Evolutionary conservation across 2,329 filamentous ascomycete species (phyloP), one percentile per base, ranked within the genome.

Genomic region (Colletotrichum navitas): DNA sequence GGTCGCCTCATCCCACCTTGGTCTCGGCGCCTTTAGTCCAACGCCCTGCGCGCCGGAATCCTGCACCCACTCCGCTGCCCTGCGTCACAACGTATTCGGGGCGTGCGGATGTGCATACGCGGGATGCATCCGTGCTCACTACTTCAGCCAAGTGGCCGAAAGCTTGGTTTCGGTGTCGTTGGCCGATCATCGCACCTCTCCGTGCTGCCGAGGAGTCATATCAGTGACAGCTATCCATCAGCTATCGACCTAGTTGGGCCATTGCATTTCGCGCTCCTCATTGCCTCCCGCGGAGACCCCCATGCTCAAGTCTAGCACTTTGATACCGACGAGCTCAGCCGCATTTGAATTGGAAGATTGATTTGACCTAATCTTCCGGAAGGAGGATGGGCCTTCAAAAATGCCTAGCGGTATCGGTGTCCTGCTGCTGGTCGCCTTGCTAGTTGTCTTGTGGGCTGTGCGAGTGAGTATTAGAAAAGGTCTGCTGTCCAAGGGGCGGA

Each of bases 161-260:
- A 62, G 63, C 56, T 71, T 67, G 49, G n/a, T 56, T 71, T 71
- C 63, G 68, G 63, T 67, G 68, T 62, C 34, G 36, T 54, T 55
- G 58, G 68, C 68, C 56, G 56, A 67, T 56, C 8, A 18, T 55
- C 54, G 54, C 67, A 69, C n/a, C 45, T 43, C 32, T 14, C 45
- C 14, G 18, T 39, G n/a, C 39, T 36, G 29, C 34, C 55, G 47
- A 60, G 24, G 55, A 70, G 63, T 61, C 61, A 58, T 52, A 41
- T 41, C 41, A 36, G n/a, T 36, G 49, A 29, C 49, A 29, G 14
- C 24, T 4, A 6, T 21, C 41, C 41, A 5, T 21, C 41, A 29
- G n/a, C n/a, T 14, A 49, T 26, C 49, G 14, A 18, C 49, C 14
- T 7, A 18, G 49, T 55, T 7, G 18, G 21, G 32, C n/a, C 4